Evolutionary conservation across 2,329 filamentous ascomycete species (phyloP).

Genomic region (Aspergillus bombycis): DNA sequence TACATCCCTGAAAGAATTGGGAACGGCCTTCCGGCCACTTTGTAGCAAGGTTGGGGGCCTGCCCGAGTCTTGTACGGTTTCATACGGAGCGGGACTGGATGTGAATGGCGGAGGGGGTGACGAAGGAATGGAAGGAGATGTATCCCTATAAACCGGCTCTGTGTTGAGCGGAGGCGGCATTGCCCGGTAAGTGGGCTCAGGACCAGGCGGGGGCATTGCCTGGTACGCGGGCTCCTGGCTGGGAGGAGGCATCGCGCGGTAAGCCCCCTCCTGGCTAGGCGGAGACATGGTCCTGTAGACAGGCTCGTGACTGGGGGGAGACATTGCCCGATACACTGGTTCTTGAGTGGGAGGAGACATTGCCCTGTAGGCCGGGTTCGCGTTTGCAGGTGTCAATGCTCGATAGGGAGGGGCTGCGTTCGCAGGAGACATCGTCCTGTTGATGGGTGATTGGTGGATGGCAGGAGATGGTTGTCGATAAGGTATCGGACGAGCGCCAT

Average conservation of each 20-base stretch:
- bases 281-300: slow-evolving; percentile 25
- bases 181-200: neutral
- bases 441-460: slow-evolving; percentile 10
- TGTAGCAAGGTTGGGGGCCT: slow-evolving; percentile 46
- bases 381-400: slow-evolving; percentile 5
- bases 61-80: slow-evolving; percentile 28
- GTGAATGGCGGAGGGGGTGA: slow-evolving; percentile 38
- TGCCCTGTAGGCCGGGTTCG: neutral
- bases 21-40: slow-evolving; percentile 41
- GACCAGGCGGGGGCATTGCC: slow-evolving; percentile 1
- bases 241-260: neutral
- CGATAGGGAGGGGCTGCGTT: neutral
- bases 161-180: slow-evolving; percentile 8
- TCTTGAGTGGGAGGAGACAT: slow-evolving; percentile 10
- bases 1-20: slow-evolving; percentile 40
- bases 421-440: slow-evolving; percentile 4
- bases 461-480: slow-evolving; percentile 27
- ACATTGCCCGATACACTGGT: slow-evolving; percentile 21
- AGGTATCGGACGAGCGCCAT: slow-evolving; percentile 21
- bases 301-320: slow-evolving; percentile 18
- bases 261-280: neutral
- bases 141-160: slow-evolving; percentile 16
- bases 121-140: slow-evolving; percentile 28
- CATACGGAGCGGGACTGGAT: slow-evolving; percentile 18
- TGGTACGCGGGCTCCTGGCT: neutral